Percentiles rank a stretch among this genome's conserved stretches.
Evolutionary conservation across 139 green algal species (phyloP).

Genomic region (Klebsormidium nitens): DNA sequence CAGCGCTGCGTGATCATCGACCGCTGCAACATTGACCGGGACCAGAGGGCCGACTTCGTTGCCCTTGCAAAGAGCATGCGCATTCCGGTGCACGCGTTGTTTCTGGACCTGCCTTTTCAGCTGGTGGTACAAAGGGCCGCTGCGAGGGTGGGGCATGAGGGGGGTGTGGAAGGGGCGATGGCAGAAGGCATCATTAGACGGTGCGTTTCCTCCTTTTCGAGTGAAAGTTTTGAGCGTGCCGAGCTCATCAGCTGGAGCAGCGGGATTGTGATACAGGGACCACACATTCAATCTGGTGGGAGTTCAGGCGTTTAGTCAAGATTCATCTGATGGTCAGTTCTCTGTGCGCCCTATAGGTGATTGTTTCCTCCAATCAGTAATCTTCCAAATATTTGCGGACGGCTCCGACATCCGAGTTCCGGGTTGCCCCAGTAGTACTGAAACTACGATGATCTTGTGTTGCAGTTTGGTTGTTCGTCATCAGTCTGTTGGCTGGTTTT

Average conservation of each 20-base stretch:
- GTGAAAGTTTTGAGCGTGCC: not conserved
- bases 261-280: no score
- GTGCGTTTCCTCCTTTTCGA: not conserved
- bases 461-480: no score
- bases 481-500: no score
- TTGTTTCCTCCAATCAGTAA: no score
- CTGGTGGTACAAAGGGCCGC: slow-evolving; percentile 18
- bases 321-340: no score
- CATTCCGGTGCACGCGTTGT: slow-evolving; percentile 38
- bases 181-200: not conserved
- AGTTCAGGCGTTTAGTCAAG: no score
- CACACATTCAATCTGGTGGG: no score
- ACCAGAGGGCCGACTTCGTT: slow-evolving; percentile 62
- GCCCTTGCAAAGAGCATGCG: slow-evolving; percentile 24
- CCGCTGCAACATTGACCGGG: slow-evolving; percentile 53
- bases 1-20: slow-evolving; percentile 55
- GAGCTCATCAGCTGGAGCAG: no score
- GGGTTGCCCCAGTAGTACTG: no score
- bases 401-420: no score
- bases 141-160: slow-evolving; percentile 23
- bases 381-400: no score
- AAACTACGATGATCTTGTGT: no score
- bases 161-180: slow-evolving; percentile 8
- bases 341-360: not conserved
- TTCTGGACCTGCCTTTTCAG: slow-evolving; percentile 26